phyloP scores from a whole-genome alignment of 805 yeast genomes.

The Wickerhamiella kurtzmanii region DNA sequence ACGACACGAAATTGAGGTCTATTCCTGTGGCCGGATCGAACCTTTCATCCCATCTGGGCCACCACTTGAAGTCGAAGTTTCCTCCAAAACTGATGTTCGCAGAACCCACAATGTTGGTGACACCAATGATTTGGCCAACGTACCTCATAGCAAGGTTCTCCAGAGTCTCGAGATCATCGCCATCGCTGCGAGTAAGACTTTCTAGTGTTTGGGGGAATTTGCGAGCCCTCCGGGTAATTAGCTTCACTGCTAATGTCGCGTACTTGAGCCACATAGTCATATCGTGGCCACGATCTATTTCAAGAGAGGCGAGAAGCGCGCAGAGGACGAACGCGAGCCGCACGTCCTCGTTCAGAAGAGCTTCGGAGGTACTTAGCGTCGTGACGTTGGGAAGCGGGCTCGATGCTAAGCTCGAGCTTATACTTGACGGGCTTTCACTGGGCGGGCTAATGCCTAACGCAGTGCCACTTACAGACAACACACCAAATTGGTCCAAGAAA shows the following conservation, averaged over 20 bases:
- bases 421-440: no score
- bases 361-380: no score
- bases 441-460: no score
- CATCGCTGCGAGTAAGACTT: neutral
- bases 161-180: neutral
- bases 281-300: neutral
- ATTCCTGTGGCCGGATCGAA: neutral
- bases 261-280: neutral
- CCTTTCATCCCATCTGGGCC: neutral
- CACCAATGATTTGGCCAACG: neutral
- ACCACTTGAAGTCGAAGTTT: neutral
- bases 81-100: neutral
- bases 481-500: no score
- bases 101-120: neutral
- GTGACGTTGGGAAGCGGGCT: no score
- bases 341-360: no score
- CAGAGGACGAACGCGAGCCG: neutral
- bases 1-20: neutral
- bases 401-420: no score
- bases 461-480: no score
- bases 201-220: neutral
- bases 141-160: neutral
- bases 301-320: neutral
- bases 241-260: neutral
- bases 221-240: neutral